Percentiles rank a stretch among this genome's conserved stretches.
phyloP scores from a whole-genome alignment of 2,329 filamentous ascomycete genomes.

The Phyllosticta ampelicida region DNA sequence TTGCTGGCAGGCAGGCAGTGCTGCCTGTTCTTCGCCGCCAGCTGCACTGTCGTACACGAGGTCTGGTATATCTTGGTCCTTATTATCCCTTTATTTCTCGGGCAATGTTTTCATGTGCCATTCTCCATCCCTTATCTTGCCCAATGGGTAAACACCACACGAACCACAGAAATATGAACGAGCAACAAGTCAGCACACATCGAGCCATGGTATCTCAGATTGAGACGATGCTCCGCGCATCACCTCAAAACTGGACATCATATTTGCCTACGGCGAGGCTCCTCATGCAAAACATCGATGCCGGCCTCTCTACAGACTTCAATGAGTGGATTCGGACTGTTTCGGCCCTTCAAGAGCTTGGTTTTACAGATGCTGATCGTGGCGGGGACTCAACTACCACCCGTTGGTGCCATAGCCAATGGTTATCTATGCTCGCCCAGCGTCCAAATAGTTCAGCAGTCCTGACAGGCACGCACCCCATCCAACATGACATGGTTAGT shows the following conservation, averaged over 20 bases:
- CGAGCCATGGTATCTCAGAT: slow-evolving; percentile 22
- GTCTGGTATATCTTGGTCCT: background rate
- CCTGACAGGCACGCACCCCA: slow-evolving; percentile 28
- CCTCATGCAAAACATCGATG: slow-evolving; percentile 29
- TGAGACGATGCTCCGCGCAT: slow-evolving; percentile 21
- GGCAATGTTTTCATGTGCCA: background rate
- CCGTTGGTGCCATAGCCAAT: slow-evolving; percentile 40
- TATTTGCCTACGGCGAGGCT: slow-evolving; percentile 24
- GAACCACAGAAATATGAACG: background rate
- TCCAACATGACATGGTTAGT: background rate
- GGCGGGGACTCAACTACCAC: slow-evolving; percentile 37
- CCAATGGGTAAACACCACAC: background rate
- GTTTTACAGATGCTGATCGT: slow-evolving; percentile 38
- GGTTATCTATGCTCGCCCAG: slow-evolving; percentile 34
- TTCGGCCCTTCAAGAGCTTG: slow-evolving; percentile 38
- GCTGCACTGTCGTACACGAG: background rate
- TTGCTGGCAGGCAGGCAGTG: background rate
- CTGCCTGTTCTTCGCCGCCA: background rate
- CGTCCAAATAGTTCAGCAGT: slow-evolving; percentile 35
- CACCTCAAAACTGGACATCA: slow-evolving; percentile 20
- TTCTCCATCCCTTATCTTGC: background rate
- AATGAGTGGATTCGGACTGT: slow-evolving; percentile 27
- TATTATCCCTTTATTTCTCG: background rate
- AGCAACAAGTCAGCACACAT: slow-evolving; percentile 2
- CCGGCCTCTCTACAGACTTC: slow-evolving; percentile 29